These are phyloP conservation scores for Coniochaeta sp. DNA, from an alignment of 2,329 filamentous ascomycete genomes.

Conservation along the genomic window DNA sequence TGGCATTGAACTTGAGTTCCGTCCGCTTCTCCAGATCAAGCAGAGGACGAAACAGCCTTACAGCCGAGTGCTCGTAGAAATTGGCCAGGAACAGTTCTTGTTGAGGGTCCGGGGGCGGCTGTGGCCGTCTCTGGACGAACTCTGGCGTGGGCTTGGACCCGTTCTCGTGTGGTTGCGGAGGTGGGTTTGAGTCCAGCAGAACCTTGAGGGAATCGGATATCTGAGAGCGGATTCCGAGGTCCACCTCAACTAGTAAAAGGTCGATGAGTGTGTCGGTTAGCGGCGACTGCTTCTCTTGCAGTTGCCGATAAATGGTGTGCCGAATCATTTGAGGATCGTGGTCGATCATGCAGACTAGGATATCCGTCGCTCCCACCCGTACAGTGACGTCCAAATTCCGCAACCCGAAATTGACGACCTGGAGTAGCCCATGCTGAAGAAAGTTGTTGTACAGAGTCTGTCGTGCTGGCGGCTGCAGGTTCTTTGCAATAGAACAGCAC, in stretches of 20 bases:
- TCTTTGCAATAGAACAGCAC: constrained; percentile 91
- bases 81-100: constrained; percentile 79
- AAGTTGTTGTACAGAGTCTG: constrained; percentile 85
- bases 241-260: constrained; percentile 80
- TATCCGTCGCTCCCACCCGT: constrained; percentile 86
- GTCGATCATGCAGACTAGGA: constrained; percentile 88
- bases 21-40: constrained; percentile 66
- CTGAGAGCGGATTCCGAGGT: constrained; percentile 91
- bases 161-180: constrained; percentile 45
- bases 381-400: constrained; percentile 78
- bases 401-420: constrained; percentile 86
- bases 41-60: constrained; percentile 79
- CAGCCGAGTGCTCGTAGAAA: constrained; percentile 85
- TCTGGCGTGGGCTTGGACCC: constrained; percentile 38
- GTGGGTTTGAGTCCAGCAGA: constrained; percentile 65
- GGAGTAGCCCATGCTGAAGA: constrained; percentile 76
- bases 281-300: constrained; percentile 77
- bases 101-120: constrained; percentile 54
- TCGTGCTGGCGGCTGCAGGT: constrained; percentile 75
- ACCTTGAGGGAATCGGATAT: constrained; percentile 94
- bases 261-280: constrained; percentile 91
- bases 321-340: constrained; percentile 94
- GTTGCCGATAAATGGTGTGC: constrained; percentile 84
- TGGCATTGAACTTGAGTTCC: constrained; percentile 66
- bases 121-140: constrained; percentile 41